Percentiles rank a stretch among this genome's conserved stretches.
phyloP scores from a whole-genome alignment of 2,329 filamentous ascomycete genomes.

The Talaromyces marneffei region DNA sequence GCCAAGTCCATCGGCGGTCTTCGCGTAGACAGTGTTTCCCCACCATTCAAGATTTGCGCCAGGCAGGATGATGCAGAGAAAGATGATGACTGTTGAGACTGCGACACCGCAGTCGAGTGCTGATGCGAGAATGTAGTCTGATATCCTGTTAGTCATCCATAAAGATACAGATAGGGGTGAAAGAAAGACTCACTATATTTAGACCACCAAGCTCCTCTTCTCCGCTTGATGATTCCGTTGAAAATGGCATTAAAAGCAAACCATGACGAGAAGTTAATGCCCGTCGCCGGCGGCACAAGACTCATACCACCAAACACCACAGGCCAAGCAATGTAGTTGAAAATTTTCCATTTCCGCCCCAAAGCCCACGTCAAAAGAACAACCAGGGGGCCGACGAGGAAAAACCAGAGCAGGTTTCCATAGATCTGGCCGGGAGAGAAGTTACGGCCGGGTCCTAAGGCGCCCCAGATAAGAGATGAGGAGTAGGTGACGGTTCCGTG shows the following conservation, averaged over 20 bases:
- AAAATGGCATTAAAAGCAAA: conserved; percentile 45
- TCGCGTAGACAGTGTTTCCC: conserved; percentile 35
- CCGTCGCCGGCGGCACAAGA: conserved; percentile 61
- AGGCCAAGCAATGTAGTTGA: conserved; percentile 63
- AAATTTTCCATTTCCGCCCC: conserved; percentile 54
- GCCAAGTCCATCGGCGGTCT: conserved; percentile 39
- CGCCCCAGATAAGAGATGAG: conserved; percentile 65
- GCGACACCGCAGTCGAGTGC: conserved; percentile 40
- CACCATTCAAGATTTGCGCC: conserved; percentile 37
- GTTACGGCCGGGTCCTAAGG: conserved; percentile 63
- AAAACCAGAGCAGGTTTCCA: conserved; percentile 62
- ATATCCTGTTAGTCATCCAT: neutral
- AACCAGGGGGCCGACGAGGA: conserved; percentile 58
- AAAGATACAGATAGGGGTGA: neutral
- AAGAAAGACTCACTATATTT: conserved; percentile 38
- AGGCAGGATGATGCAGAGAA: conserved; percentile 41
- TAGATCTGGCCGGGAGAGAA: conserved; percentile 61
- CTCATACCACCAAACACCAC: conserved; percentile 62
- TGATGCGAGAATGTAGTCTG: conserved; percentile 41
- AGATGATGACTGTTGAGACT: conserved; percentile 40
- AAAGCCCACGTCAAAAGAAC: conserved; percentile 57
- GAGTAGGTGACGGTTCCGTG: conserved; percentile 58
- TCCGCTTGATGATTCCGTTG: conserved; percentile 40
- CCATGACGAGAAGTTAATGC: conserved; percentile 67
- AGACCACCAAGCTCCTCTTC: conserved; percentile 44